Percentiles rank a stretch among this genome's conserved stretches.
These are phyloP conservation scores for Neurospora sp. DNA, from an alignment of 495 filamentous ascomycete genomes.

Conservation along the genomic window DNA sequence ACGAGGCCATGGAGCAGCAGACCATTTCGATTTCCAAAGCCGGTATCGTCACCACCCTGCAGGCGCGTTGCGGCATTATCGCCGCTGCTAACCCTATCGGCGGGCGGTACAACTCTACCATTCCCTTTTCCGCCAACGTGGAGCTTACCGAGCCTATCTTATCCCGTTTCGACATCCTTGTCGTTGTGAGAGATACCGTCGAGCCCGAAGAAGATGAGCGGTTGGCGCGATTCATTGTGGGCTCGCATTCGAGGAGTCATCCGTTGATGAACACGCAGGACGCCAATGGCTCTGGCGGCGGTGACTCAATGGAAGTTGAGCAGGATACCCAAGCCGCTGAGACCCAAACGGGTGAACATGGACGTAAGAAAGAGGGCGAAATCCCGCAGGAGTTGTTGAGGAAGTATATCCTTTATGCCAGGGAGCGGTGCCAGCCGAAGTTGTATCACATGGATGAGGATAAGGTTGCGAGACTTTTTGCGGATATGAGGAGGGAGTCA, in stretches of 20 bases:
- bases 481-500: constrained; percentile 85
- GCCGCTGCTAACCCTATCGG: constrained; percentile 96
- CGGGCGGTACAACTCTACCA: constrained; percentile 92
- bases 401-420: constrained; percentile 96
- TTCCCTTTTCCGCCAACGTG: constrained; percentile 91
- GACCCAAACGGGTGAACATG: constrained; percentile 10
- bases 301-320: constrained; percentile 55
- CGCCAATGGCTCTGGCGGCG: constrained; percentile 11
- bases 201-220: constrained; percentile 93
- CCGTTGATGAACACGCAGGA: constrained; percentile 50
- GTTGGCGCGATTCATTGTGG: constrained; percentile 88
- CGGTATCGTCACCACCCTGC: constrained; percentile 94
- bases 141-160: constrained; percentile 96
- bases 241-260: constrained; percentile 84
- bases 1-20: constrained; percentile 99
- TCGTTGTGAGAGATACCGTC: constrained; percentile 95
- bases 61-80: constrained; percentile 95
- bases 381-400: constrained; percentile 86
- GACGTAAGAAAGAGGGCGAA: constrained; percentile 55
- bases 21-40: constrained; percentile 99
- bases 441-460: constrained; percentile 97
- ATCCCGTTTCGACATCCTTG: constrained; percentile 97
- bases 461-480: constrained; percentile 88
- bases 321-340: constrained; percentile 23
- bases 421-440: constrained; percentile 84